Percentiles rank a stretch among this genome's conserved stretches.
phyloP scores from a whole-genome alignment of 169 alveolate species.

The Amoebophrya sp. region DNA sequence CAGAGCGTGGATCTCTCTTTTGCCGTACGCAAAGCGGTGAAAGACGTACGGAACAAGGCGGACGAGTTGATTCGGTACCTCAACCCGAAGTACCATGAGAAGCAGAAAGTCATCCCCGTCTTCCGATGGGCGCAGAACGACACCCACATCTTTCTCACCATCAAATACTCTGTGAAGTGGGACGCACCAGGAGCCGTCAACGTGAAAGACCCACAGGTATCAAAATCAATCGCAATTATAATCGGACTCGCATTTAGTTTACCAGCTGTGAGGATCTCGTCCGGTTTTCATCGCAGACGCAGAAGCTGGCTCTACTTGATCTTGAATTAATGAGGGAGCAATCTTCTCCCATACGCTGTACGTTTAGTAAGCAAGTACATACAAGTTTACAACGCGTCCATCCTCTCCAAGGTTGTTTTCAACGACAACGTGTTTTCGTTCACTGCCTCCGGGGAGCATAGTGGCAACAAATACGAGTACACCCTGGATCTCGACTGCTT shows the following conservation, averaged over 20 bases:
- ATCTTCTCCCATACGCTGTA: no score
- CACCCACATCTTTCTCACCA: conserved; percentile 40
- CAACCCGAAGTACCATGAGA: conserved; percentile 3
- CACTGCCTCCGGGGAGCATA: conserved; percentile 33
- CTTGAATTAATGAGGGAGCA: no score
- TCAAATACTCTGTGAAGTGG: conserved; percentile 59
- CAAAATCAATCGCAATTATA: no score
- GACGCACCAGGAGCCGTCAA: conserved; percentile 57
- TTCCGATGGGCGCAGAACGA: conserved; percentile 67
- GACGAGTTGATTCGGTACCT: conserved; percentile 9
- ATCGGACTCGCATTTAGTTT: no score
- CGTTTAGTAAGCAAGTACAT: no score
- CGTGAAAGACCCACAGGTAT: conserved; percentile 22
- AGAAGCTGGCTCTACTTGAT: no score
- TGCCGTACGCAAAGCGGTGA: not conserved
- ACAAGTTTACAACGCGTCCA: no score
- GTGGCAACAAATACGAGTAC: conserved; percentile 31
- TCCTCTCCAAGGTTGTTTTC: conserved; percentile 20
- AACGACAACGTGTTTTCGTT: conserved; percentile 19
- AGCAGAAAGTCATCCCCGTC: conserved; percentile 49
- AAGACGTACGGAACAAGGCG: not conserved
- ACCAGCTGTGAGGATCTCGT: no score
- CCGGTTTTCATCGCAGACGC: no score
- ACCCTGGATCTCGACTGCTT: conserved; percentile 23
- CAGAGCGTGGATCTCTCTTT: not conserved